Evolutionary conservation across 1,284 basidiomycete species (phyloP).

Genomic region (Microbotryum silenes-acaulis): DNA sequence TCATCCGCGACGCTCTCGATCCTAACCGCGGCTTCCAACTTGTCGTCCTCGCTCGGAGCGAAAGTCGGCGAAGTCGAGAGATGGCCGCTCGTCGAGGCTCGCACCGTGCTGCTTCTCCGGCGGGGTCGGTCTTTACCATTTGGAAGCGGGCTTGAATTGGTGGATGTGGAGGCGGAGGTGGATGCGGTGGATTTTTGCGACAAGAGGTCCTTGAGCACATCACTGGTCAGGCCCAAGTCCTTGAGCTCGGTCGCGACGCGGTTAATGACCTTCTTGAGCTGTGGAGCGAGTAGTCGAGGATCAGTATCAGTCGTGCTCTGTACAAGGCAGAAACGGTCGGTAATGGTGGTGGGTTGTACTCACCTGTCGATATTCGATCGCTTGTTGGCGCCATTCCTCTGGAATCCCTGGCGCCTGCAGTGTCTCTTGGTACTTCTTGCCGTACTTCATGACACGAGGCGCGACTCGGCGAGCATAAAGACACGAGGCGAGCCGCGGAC

Average conservation of each 20-base stretch:
- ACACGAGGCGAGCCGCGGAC: background rate
- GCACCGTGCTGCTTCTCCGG: too few relatives aligned
- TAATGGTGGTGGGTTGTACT: background rate
- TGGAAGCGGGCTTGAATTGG: background rate
- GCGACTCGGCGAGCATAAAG: constrained; percentile 1
- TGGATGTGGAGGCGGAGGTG: background rate
- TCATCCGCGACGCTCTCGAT: constrained; percentile 12
- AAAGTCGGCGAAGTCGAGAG: too few relatives aligned
- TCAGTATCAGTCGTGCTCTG: too few relatives aligned
- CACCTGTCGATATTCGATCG: constrained; percentile 80
- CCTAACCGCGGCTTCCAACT: constrained; percentile 5
- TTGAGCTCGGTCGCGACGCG: constrained; percentile 73
- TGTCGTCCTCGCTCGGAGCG: constrained; percentile 9
- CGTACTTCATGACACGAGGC: constrained; percentile 60
- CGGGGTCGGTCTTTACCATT: too few relatives aligned
- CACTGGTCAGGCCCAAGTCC: constrained; percentile 62
- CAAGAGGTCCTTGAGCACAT: constrained; percentile 50
- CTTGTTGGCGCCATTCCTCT: constrained; percentile 62
- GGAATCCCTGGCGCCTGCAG: constrained; percentile 58
- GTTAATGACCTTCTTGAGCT: constrained; percentile 91
- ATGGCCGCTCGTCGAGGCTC: too few relatives aligned
- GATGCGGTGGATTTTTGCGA: constrained; percentile 18
- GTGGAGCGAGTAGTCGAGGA: background rate
- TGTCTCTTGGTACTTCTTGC: constrained; percentile 65
- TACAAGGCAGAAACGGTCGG: too few relatives aligned